phyloP scores from a whole-genome alignment of 805 yeast genomes.

The Wickerhamiella dianesei region DNA sequence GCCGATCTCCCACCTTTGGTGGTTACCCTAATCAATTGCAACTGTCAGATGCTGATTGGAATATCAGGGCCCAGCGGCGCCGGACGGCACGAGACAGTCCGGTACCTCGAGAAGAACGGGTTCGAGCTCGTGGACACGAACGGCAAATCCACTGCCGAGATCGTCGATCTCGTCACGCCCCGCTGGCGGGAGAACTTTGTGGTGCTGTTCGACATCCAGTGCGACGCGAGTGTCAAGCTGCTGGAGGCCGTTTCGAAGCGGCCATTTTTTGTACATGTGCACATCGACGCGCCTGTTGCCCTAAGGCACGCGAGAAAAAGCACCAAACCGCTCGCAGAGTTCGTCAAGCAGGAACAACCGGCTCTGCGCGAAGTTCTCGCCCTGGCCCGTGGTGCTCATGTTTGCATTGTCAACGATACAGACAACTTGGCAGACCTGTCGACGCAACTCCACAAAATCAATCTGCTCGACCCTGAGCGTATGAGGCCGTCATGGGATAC shows the following conservation, averaged over 20 bases:
- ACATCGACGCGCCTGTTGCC: constrained; percentile 58
- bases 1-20: too few species aligned
- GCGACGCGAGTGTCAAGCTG: constrained; percentile 16
- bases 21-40: neutral
- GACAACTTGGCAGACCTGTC: constrained; percentile 28
- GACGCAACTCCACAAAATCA: constrained; percentile 28
- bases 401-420: constrained; percentile 44
- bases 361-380: constrained; percentile 25
- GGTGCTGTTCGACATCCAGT: constrained; percentile 33
- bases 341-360: constrained; percentile 22
- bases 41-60: constrained; percentile 48
- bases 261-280: constrained; percentile 72
- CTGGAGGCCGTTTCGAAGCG: constrained; percentile 43
- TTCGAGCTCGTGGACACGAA: constrained; percentile 29
- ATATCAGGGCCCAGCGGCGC: constrained; percentile 56
- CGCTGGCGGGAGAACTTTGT: constrained; percentile 57
- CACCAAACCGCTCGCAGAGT: constrained; percentile 28
- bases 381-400: constrained; percentile 36
- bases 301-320: constrained; percentile 28
- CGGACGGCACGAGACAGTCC: constrained; percentile 52
- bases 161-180: constrained; percentile 48
- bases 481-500: constrained; percentile 92
- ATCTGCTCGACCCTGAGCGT: constrained; percentile 40
- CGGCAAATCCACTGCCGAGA: constrained; percentile 25
- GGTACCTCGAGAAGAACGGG: constrained; percentile 43